A percentile compares a stretch with the other conserved stretches of the same genome.
phyloP scores from a whole-genome alignment of 208 protist genomes.

The Acanthamoeba sp. region DNA sequence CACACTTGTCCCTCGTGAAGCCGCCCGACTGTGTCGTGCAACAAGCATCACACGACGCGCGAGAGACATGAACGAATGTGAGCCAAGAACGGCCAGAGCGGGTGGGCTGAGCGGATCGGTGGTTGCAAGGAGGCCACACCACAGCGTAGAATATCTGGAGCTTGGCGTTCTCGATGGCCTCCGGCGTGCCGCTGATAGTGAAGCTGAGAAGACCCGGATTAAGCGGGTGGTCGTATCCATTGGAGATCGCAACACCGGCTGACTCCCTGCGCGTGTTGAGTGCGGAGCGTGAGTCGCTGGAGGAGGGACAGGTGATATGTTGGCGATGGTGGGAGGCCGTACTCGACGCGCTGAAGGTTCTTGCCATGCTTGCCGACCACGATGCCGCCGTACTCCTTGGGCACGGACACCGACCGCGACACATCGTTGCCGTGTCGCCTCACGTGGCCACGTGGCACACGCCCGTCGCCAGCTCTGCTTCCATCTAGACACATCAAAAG shows the following conservation, averaged over 20 bases:
- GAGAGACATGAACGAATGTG: neutral
- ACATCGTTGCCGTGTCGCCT: neutral
- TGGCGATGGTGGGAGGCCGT: neutral
- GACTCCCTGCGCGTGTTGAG: neutral
- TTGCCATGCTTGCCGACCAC: conserved; percentile 14
- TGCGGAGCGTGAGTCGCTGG: too few relatives aligned
- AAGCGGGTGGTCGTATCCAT: neutral
- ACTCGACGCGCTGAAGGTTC: conserved; percentile 8
- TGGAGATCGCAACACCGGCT: neutral
- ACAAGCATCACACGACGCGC: neutral
- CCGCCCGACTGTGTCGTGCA: neutral
- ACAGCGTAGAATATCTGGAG: conserved; percentile 19
- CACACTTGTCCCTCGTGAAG: neutral
- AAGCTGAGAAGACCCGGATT: neutral
- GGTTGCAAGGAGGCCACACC: neutral
- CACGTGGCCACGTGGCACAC: neutral
- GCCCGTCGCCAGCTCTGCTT: neutral
- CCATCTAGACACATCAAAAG: neutral
- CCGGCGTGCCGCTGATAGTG: conserved; percentile 38
- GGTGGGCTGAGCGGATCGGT: too few relatives aligned
- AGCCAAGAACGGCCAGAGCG: neutral
- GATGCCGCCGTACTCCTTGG: neutral
- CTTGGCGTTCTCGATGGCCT: conserved; percentile 8
- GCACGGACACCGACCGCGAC: conserved; percentile 10
- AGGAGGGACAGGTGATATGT: neutral